Conservation (phyloP, 2,329 filamentous ascomycete species). For the Microdochium bolleyi region DNA sequence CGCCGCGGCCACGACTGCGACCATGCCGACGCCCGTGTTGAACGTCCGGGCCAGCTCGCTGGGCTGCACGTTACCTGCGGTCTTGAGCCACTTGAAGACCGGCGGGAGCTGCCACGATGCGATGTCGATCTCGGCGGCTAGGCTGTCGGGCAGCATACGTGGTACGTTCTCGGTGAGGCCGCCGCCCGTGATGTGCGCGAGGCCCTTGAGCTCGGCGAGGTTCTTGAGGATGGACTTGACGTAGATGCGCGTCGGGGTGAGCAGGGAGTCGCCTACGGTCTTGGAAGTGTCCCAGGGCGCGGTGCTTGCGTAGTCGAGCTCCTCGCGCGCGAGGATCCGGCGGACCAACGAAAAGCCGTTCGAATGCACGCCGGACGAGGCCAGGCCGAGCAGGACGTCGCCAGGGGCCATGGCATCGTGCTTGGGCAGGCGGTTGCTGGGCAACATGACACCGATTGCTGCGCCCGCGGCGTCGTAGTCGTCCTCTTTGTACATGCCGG, state of each 20-base stretch:
- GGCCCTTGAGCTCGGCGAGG: conserved; percentile 67
- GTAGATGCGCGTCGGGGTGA: conserved; percentile 91
- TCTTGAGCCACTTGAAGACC: conserved; percentile 84
- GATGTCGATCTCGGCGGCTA: conserved; percentile 77
- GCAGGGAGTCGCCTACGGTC: conserved; percentile 66
- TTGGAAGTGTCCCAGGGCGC: conserved; percentile 62
- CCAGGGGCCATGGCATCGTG: conserved; percentile 69
- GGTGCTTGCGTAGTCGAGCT: conserved; percentile 60
- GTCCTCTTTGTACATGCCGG: conserved; percentile 79
- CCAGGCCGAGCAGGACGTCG: conserved; percentile 79
- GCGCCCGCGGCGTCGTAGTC: conserved; percentile 92
- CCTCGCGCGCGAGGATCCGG: conserved; percentile 69
- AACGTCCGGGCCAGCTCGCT: conserved; percentile 86
- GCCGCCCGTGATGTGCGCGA: conserved; percentile 95
- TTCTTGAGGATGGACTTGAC: conserved; percentile 72
- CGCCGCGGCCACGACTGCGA: conserved; percentile 65
- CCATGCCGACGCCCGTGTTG: conserved; percentile 94
- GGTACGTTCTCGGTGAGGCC: conserved; percentile 92
- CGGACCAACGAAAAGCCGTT: conserved; percentile 98
- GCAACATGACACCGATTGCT: conserved; percentile 74
- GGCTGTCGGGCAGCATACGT: conserved; percentile 73
- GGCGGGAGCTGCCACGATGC: conserved; percentile 65
- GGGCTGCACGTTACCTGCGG: conserved; percentile 59
- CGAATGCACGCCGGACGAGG: conserved; percentile 82
- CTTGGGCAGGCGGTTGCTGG: conserved; percentile 65